Base-by-base conservation (phyloP, 768 basidiomycete genomes). In the Nidularia sp. region DNA sequence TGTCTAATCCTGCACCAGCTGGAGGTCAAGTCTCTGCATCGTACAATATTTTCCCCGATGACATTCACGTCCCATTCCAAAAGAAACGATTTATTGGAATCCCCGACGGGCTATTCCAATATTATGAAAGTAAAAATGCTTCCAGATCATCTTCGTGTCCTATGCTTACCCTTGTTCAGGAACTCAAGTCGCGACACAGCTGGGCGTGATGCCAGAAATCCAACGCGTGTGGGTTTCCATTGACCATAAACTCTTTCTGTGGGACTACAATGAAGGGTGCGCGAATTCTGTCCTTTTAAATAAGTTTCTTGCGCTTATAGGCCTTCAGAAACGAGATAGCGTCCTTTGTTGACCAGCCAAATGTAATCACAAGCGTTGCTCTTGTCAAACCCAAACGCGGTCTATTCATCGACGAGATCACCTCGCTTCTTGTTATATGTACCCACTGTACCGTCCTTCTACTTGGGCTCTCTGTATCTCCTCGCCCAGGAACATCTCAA, bases 181-280 rank as follows among this genome's bases (percentile, higher is more conserved):
- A 51, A 77, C 81, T 34, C 85, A 74, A 61, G 81, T 88, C 50
- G 82, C 82, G 25, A 84, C 89, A 13, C 86, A 90, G 61, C 88
- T 97, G 88, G 95, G 95, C 7, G 70, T 99, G 49, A 80, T 98
- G 64, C 86, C 93, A 25, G 90, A 95, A 60, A 90, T 98, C 55
- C 93, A 96, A 59, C 82, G 93, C 45, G 94, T 90, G 0, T 99
- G 94, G 93, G 88, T 98, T 57, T 88, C 92, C 7, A 88, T 96
- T 53, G 93, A 98, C 70, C 86, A 94, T 67, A 91, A 92, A 60
- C 75, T 99, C 34, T 91, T 97, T 62, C 73, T 99, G 22, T 98
- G 97, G 97, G 93, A 99, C 68, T 99, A 97, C 66, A 73, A 85
- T 34, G 90, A 96, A 59, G 92, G 93, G 95, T 96, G 58, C 51